phyloP scores from a whole-genome alignment of 2,329 filamentous ascomycete genomes.

The Aspergillus fumigatus region DNA sequence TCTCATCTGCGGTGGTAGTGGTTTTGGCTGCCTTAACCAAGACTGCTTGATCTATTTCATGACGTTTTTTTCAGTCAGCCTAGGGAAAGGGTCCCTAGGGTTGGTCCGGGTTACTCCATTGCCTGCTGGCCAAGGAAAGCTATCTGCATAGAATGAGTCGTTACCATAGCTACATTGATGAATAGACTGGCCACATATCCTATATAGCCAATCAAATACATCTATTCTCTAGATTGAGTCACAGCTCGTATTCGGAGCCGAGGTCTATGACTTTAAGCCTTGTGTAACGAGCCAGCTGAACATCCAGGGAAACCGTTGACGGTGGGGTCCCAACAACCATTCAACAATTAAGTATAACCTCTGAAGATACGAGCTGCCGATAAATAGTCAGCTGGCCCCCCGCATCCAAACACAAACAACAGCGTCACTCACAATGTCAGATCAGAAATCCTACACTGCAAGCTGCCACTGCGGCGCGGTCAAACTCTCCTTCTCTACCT shows the following conservation, averaged over 20 bases:
- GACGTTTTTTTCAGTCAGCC: too few species aligned
- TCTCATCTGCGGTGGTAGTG: too few species aligned
- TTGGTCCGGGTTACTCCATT: too few species aligned
- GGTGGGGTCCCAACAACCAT: not conserved
- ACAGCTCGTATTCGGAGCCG: not conserved
- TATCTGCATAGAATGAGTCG: not conserved
- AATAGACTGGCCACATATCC: not conserved
- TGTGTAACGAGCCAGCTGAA: not conserved
- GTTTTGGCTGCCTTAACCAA: too few species aligned
- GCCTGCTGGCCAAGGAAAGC: not conserved
- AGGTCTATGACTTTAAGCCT: not conserved
- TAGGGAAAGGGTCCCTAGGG: too few species aligned
- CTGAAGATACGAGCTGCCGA: not conserved
- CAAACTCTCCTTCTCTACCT: conserved; percentile 16
- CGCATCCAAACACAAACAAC: not conserved
- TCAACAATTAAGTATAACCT: not conserved
- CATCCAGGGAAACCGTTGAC: not conserved
- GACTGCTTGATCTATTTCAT: too few species aligned
- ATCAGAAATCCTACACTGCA: conserved; percentile 7
- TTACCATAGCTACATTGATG: not conserved
- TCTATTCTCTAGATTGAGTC: not conserved
- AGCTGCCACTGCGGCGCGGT: conserved; percentile 21
- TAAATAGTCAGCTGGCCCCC: not conserved
- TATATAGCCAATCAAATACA: not conserved
- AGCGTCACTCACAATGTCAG: not conserved